Evolutionary conservation across 192 early-diverging fungal species (phyloP), one percentile per base, ranked within the genome.

Genomic region (Chytriomyces hyalinus): DNA sequence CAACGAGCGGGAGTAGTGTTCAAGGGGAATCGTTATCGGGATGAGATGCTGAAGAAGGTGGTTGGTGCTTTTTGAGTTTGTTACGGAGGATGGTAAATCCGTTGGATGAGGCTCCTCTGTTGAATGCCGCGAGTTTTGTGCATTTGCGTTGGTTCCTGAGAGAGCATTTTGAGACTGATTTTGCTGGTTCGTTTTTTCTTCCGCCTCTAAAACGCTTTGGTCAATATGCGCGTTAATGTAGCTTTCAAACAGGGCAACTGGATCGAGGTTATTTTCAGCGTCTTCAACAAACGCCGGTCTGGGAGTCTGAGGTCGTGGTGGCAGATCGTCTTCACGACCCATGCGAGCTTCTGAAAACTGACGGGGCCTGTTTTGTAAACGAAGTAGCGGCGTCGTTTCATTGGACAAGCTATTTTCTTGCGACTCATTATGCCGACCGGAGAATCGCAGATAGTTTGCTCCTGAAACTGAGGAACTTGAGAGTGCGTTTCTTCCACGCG

Each of bases 191-290:
- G 13, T 26, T 28, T 64, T 26, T 48, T 67, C 26, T 48, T 67
- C 66, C 15, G 26, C 28, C 6, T 67, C 66, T 9, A 17, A 11
- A 46, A 46, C 17, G 66, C 13, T 48, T 11, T 47, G 28, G 66
- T 47, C 66, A 36, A 67, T 67, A 50, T 70, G 68, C 6, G 9
- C 49, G 68, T 70, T 70, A 2, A 70, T 22, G 50, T 70, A 70
- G 13, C 8, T 8, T 57, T 70, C 68, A 51, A 70, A 70, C 6
- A 70, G 9, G 2, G 49, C 11, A 20, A 70, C 50, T 13, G 68
- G 68, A 50, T 70, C 68, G 2, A 47, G 24, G 43, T 36, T 36
- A 11, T 11, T 15, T 13, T 13, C 45, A 17, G 43, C 26, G 46
- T 11, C 13, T 9, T 26, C 62, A 26, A 26, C n/a, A 22, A 10